These are phyloP conservation scores for Penicillium paradoxum DNA, from an alignment of 495 filamentous ascomycete species.

Conservation along the genomic window DNA sequence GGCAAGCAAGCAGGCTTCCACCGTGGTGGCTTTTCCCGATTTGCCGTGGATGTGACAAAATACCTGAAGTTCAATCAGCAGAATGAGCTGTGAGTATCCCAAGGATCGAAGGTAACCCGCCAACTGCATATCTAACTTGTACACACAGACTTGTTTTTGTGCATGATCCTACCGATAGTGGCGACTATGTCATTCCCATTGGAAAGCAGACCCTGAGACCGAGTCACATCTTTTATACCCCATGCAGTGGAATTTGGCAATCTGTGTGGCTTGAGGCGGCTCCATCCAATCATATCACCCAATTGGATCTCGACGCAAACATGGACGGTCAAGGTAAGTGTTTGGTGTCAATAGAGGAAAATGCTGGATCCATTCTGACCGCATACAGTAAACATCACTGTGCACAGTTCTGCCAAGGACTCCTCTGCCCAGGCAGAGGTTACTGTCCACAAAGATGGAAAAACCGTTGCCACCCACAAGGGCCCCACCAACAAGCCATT, in stretches of 20 bases:
- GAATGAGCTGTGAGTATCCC: constrained; percentile 49
- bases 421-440: constrained; percentile 37
- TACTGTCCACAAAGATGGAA: constrained; percentile 36
- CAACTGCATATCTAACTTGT: constrained; percentile 4
- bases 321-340: constrained; percentile 55
- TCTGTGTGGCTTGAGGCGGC: constrained; percentile 62
- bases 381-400: constrained; percentile 45
- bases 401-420: constrained; percentile 32
- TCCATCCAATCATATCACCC: constrained; percentile 48
- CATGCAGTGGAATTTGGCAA: constrained; percentile 68
- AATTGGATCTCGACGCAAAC: constrained; percentile 51
- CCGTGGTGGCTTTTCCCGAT: constrained; percentile 58
- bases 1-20: constrained; percentile 49
- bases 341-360: background rate
- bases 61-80: constrained; percentile 33
- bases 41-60: constrained; percentile 54
- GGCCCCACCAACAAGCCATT: constrained; percentile 44
- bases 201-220: constrained; percentile 58
- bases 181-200: constrained; percentile 52
- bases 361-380: constrained; percentile 10
- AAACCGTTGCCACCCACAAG: constrained; percentile 34
- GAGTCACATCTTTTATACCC: constrained; percentile 65
- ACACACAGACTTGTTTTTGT: constrained; percentile 53
- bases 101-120: background rate
- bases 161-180: constrained; percentile 58